Conservation (phyloP, 352 stramenopile genomes). For the Phytophthora capsici region DNA sequence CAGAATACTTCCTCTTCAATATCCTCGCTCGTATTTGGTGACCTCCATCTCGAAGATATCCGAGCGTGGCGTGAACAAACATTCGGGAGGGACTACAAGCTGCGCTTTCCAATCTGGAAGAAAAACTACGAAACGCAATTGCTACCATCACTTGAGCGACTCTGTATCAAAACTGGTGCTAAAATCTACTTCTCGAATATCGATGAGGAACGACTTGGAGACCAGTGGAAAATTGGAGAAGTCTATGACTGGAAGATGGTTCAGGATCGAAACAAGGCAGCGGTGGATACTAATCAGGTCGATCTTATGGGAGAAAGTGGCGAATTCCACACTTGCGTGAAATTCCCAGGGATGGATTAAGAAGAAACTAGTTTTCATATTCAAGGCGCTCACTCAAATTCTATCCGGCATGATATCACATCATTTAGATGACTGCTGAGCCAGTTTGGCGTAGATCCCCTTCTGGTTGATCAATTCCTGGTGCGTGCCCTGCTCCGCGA, state of each 20-base stretch:
- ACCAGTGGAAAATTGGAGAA: conserved; percentile 43
- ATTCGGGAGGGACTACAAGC: conserved; percentile 52
- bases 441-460: too few relatives aligned
- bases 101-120: conserved; percentile 86
- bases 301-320: conserved; percentile 91
- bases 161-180: conserved; percentile 50
- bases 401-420: too few relatives aligned
- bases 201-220: conserved; percentile 35
- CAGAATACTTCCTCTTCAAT: conserved; percentile 26
- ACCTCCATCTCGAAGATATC: conserved; percentile 91
- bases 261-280: conserved; percentile 34
- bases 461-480: too few relatives aligned
- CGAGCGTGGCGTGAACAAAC: conserved; percentile 77
- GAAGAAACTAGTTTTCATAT: background rate
- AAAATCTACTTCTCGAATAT: conserved; percentile 66
- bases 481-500: conserved; percentile 81
- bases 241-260: conserved; percentile 48
- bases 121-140: conserved; percentile 66
- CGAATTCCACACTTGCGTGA: conserved; percentile 91
- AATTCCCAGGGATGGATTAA: conserved; percentile 70
- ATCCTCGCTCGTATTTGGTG: conserved; percentile 77
- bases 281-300: background rate
- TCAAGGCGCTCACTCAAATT: too few relatives aligned
- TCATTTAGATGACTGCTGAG: too few relatives aligned
- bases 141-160: conserved; percentile 62